Base-by-base conservation (phyloP, 257 asterid genomes). In the Cruciata laevipes region DNA sequence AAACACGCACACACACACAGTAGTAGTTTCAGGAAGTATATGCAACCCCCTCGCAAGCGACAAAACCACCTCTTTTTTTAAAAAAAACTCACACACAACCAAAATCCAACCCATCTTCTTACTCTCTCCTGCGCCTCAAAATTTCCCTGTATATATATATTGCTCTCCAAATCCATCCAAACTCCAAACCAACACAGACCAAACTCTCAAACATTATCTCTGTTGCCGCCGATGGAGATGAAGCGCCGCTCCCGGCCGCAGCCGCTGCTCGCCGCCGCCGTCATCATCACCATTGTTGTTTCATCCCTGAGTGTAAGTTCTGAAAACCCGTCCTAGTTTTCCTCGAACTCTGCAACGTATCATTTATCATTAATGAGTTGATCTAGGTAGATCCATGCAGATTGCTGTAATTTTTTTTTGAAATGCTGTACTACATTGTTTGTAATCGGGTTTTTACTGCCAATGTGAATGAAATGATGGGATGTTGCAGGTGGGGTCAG, bases 111-210 rank as follows among this genome's bases (percentile, higher is more conserved):
- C 61, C 61, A 56, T 56, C 61, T 23, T 56, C 61, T 21, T 53
- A 21, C 27, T 56, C 52, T 47, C 57, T 10, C 38, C 69, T 62
- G 21, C 44, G 27, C 69, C 77, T 37, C 65, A 35, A 40, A 60
- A 63, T 14, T 23, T 66, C 31, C 7, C 72, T 69, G 69, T 75
- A 75, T 75, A n/a, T n/a, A 75, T 40, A 42, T 57, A 75, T 75
- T 65, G 57, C 65, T 10, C 59, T 10, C 35, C 32, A 30, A n/a
- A 51, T 31, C 42, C 58, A 71, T 24, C 61, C 53, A 8, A 61
- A 13, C 61, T 47, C 55, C 71, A 37, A 37, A 16, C 61, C 52
- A 63, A 71, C 70, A 69, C 67, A 59, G 71, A 66, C 59, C 63
- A 56, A 68, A 23, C 11, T n/a, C 38, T 27, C 37, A 8, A 37